Evolutionary conservation across 208 protist genomes (phyloP).

Genomic region (Crithidia mellificae): DNA sequence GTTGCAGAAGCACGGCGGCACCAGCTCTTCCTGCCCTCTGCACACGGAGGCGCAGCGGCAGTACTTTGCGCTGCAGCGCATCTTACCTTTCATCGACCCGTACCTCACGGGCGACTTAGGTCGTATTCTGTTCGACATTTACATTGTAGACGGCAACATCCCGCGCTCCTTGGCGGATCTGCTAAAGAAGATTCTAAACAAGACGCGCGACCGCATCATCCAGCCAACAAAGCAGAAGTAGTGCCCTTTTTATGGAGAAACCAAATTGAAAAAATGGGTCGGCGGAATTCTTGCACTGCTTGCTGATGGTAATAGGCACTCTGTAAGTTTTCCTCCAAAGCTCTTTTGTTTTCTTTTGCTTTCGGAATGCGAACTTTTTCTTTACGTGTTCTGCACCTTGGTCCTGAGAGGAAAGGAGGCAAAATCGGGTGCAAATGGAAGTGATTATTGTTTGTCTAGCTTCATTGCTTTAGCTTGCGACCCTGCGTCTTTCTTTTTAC

Average conservation of each 20-base stretch:
- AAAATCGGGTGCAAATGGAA: too few species aligned
- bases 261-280: too few species aligned
- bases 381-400: background rate
- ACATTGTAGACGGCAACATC: constrained; percentile 38
- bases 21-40: constrained; percentile 31
- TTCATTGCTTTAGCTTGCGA: too few species aligned
- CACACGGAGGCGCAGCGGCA: constrained; percentile 48
- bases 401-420: too few species aligned
- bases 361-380: background rate
- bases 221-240: constrained; percentile 3
- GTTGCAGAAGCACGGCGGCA: constrained; percentile 29
- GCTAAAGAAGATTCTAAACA: constrained; percentile 42
- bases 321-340: too few species aligned
- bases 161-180: constrained; percentile 28
- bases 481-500: too few species aligned
- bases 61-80: constrained; percentile 52
- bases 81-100: constrained; percentile 62
- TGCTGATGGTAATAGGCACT: too few species aligned
- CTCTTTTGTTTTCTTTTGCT: background rate
- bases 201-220: constrained; percentile 14
- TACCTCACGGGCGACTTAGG: constrained; percentile 40
- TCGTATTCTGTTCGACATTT: constrained; percentile 49
- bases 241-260: background rate
- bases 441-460: too few species aligned
- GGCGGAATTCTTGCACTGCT: too few species aligned